Conservation (phyloP, 2,329 filamentous ascomycete genomes). For the Lachnellula arida region DNA sequence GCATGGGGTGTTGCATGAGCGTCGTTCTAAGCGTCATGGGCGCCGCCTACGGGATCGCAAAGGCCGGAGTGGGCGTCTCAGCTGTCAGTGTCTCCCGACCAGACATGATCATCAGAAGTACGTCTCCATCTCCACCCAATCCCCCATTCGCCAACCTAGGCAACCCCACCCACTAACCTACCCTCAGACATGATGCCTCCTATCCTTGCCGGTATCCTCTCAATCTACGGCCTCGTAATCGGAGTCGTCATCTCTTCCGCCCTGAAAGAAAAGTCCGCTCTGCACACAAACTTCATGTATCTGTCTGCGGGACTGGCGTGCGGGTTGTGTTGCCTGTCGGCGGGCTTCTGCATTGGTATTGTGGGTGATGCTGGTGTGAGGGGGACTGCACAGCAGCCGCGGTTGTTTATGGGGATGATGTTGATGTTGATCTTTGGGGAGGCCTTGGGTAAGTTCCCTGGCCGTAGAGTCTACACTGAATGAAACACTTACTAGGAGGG, state of each 20-base stretch:
- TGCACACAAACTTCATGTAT: conserved; percentile 78
- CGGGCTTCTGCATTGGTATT: conserved; percentile 73
- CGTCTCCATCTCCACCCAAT: conserved; percentile 32
- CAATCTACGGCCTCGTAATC: conserved; percentile 90
- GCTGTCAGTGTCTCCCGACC: conserved; percentile 95
- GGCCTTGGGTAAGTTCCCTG: conserved; percentile 60
- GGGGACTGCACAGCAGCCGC: conserved; percentile 65
- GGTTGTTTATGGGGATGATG: conserved; percentile 72
- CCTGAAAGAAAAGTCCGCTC: conserved; percentile 61
- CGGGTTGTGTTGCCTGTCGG: conserved; percentile 73
- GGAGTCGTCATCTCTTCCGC: conserved; percentile 77
- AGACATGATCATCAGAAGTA: conserved; percentile 98
- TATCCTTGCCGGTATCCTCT: conserved; percentile 99
- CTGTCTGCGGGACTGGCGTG: conserved; percentile 75
- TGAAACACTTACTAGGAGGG: neutral
- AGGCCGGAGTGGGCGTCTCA: conserved; percentile 94
- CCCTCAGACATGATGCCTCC: conserved; percentile 88
- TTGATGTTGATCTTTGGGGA: conserved; percentile 77
- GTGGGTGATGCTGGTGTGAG: conserved; percentile 83
- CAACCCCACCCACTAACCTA: neutral
- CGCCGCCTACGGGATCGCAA: conserved; percentile 95
- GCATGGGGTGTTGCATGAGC: conserved; percentile 87
- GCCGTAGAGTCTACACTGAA: neutral
- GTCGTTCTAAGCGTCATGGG: conserved; percentile 83
- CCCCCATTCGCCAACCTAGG: neutral